Percentiles rank a stretch among this genome's conserved stretches.
Evolutionary conservation across 306 rosid species (phyloP).

Genomic region (Dryas alaskensis): DNA sequence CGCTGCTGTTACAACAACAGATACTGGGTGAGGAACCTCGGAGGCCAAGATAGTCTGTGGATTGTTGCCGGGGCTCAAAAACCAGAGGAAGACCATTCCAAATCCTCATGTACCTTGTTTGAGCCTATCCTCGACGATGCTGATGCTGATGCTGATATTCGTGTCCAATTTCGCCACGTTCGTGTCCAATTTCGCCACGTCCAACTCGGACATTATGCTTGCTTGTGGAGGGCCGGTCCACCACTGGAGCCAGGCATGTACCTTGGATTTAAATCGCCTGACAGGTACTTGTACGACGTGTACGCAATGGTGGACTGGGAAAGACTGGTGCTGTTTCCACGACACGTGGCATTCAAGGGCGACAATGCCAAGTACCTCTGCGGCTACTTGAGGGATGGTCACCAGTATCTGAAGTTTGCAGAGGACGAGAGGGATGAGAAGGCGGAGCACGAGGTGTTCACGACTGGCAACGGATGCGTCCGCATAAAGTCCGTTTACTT

Average conservation of each 20-base stretch:
- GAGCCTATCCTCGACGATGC: background rate
- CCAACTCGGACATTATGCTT: background rate
- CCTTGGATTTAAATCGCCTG: background rate
- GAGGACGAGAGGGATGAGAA: background rate
- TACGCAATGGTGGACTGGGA: conserved; percentile 13
- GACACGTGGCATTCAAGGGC: conserved; percentile 19
- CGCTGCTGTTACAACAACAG: conserved; percentile 29
- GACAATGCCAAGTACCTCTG: background rate
- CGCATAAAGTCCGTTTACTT: background rate
- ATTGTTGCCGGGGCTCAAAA: conserved; percentile 9
- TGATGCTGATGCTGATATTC: background rate
- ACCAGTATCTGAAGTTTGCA: background rate
- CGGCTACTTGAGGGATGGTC: background rate
- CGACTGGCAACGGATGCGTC: background rate
- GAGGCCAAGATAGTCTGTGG: background rate
- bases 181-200: conserved; percentile 15
- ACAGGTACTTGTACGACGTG: background rate
- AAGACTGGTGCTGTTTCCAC: conserved; percentile 13
- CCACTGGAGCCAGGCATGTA: no score
- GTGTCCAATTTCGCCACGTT: conserved; percentile 13
- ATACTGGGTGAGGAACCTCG: conserved; percentile 10
- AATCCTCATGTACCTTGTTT: conserved; percentile 17
- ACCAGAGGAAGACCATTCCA: conserved; percentile 4
- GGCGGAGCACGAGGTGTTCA: background rate
- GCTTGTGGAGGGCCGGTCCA: background rate